Base-by-base conservation (phyloP, 208 protist genomes). In the Acanthamoeba polyphaga region DNA sequence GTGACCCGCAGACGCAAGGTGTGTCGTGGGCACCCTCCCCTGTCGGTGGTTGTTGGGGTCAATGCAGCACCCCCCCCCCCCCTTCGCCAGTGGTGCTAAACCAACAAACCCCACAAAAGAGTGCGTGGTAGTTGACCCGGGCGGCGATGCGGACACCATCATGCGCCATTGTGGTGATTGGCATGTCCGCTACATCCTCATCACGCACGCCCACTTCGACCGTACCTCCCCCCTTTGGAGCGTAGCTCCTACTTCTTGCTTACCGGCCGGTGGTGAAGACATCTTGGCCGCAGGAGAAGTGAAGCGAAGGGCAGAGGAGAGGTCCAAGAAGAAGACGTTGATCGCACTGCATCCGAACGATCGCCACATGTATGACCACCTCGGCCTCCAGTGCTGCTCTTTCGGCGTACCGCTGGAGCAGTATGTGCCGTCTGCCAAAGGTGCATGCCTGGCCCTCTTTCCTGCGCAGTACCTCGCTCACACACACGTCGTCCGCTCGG, bases 201-300 rank as follows among this genome's bases (percentile, higher is more conserved):
- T 78, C 24, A 78, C 70, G 70, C 70, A 78, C 19, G 70, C 70
- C 27, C 70, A 78, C 70, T 78, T 78, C 24, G 70, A 78, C 38
- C 70, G 70, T 78, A 78, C 60, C 2, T 8, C 60, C 15, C 13
- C 13, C 70, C 12, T 3, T 7, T 72, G 66, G 29, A 3, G 17
- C 53, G 13, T 13, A 13, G n/a, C 64, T 32, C 27, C 64, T 32
- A 38, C 38, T 32, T 32, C 64, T 70, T 24, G 64, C 27, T 70
- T 70, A 32, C 38, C 64, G 10, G n/a, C 19, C 13, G 27, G 27
- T 32, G 64, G 19, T 7, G 19, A 32, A 89, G 82, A 89, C 9
- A 89, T 89, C n/a, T 38, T 89, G 55, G 82, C 82, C 29, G 82
- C 82, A 19, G 82, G 82, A 6, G 82, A 89, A 62, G 82, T 89